Conservation (phyloP, 441 rosid genomes). For the Pelargonium fulgidum region DNA sequence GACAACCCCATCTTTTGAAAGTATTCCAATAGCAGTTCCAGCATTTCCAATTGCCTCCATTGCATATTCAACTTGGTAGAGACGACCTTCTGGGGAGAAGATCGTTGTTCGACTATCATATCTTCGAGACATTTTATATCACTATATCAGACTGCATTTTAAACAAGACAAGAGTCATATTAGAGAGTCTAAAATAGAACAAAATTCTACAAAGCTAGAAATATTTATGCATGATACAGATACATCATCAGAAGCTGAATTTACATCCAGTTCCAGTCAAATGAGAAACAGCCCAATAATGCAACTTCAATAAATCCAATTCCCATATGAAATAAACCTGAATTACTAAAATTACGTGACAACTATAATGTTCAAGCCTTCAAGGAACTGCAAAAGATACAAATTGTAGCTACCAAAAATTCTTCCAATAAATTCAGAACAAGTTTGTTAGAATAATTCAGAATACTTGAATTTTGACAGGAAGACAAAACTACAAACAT, state of each 20-base stretch:
- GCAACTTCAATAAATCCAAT: not conserved
- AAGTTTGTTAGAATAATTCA: not conserved
- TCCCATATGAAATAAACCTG: not conserved
- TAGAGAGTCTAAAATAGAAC: not conserved
- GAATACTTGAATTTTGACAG: too few relatives aligned
- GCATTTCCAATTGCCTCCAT: conserved; percentile 98
- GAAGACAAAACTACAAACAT: not conserved
- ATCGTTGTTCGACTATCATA: conserved; percentile 96
- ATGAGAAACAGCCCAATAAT: not conserved
- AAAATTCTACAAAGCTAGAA: not conserved
- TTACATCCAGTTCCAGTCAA: not conserved
- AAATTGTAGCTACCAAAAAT: not conserved
- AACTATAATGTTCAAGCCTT: not conserved
- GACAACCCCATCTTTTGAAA: conserved; percentile 81
- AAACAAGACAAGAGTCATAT: not conserved
- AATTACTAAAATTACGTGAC: not conserved
- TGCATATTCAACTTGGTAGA: conserved; percentile 92
- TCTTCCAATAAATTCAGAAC: not conserved
- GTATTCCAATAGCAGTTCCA: conserved; percentile 75
- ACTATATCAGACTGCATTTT: conserved; percentile 6
- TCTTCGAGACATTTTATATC: conserved; percentile 66
- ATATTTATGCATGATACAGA: not conserved
- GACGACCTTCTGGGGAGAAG: conserved; percentile 98
- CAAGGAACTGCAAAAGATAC: not conserved
- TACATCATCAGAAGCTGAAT: not conserved